A percentile compares a stretch with the other conserved stretches of the same genome.
These are phyloP conservation scores for Yamadazyma olivae DNA, from an alignment of 805 yeast genomes.

Conservation along the genomic window DNA sequence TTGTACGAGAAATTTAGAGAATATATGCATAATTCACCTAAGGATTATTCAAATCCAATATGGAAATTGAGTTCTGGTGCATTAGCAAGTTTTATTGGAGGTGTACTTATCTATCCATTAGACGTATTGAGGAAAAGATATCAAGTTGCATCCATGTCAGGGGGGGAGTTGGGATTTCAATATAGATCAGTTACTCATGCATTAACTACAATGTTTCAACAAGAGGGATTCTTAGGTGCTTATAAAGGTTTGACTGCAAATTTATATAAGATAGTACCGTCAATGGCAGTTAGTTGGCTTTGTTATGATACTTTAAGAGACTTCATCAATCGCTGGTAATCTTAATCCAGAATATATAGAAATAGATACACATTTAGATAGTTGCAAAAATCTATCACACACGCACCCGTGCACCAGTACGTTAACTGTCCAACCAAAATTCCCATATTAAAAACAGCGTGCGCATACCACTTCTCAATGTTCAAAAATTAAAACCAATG, in stretches of 20 bases:
- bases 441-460: background rate
- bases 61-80: slow-evolving; percentile 80
- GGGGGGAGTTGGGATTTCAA: slow-evolving; percentile 74
- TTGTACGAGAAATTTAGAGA: slow-evolving; percentile 82
- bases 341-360: too few relatives aligned
- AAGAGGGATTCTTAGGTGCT: slow-evolving; percentile 73
- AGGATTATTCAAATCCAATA: slow-evolving; percentile 41
- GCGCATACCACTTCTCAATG: background rate
- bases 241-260: slow-evolving; percentile 78
- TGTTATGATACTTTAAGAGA: slow-evolving; percentile 71
- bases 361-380: background rate
- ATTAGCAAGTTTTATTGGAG: slow-evolving; percentile 83
- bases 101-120: slow-evolving; percentile 86
- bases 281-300: slow-evolving; percentile 95
- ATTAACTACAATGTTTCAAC: slow-evolving; percentile 57
- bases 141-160: slow-evolving; percentile 84
- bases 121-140: slow-evolving; percentile 86
- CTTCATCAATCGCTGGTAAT: slow-evolving; percentile 26
- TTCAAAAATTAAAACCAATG: slow-evolving; percentile 5
- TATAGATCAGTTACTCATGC: slow-evolving; percentile 80
- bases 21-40: slow-evolving; percentile 32
- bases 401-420: slow-evolving; percentile 1
- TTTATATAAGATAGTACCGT: slow-evolving; percentile 85
- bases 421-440: slow-evolving; percentile 4
- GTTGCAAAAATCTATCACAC: background rate